A percentile compares a stretch with the other conserved stretches of the same genome.
These are phyloP conservation scores for Solanum sejunctum DNA, from an alignment of 257 asterid genomes.

Conservation along the genomic window DNA sequence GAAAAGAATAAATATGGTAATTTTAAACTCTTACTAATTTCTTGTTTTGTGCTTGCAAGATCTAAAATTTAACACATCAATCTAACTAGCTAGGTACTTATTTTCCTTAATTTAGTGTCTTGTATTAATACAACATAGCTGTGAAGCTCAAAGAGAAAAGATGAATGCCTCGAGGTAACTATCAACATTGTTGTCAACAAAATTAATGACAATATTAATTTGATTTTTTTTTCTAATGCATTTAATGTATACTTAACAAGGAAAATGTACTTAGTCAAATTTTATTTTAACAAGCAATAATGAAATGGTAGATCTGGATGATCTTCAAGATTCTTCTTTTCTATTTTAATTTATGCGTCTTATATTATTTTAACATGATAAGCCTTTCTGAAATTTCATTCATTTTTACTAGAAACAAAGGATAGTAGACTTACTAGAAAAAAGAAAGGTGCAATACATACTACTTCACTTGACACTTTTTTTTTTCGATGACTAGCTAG, in stretches of 20 bases:
- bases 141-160: neutral
- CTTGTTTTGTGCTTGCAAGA: neutral
- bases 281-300: neutral
- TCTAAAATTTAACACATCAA: neutral
- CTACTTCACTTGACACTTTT: neutral
- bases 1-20: neutral
- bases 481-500: neutral
- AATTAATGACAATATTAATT: neutral
- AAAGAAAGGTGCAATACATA: neutral
- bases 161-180: neutral
- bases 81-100: neutral
- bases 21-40: neutral
- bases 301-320: neutral
- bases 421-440: neutral
- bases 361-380: no score
- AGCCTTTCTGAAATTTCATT: no score
- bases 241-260: neutral
- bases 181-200: neutral
- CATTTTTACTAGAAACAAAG: no score
- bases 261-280: neutral
- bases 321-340: no score
- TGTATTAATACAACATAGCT: neutral
- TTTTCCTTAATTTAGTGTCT: neutral
- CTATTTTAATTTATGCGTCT: no score
- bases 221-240: neutral